Evolutionary conservation across 2,329 filamentous ascomycete genomes (phyloP).

Genomic region (Corynespora cassiicola): DNA sequence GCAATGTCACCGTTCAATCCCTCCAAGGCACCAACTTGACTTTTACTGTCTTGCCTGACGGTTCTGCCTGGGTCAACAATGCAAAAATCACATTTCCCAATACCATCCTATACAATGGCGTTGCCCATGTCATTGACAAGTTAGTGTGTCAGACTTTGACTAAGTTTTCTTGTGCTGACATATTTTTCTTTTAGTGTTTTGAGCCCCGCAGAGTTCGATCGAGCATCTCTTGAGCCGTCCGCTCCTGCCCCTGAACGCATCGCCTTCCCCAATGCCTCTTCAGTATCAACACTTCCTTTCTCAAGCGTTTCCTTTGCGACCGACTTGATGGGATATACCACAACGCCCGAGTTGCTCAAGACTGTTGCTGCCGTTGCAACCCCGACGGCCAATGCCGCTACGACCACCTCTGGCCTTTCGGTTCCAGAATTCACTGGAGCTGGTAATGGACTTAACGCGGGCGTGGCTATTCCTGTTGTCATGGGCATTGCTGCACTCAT

Average conservation of each 20-base stretch:
- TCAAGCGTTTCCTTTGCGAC: slow-evolving; percentile 26
- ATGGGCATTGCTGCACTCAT: slow-evolving; percentile 12
- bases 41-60: slow-evolving; percentile 31
- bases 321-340: slow-evolving; percentile 29
- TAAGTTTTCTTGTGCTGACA: neutral
- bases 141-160: slow-evolving; percentile 5
- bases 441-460: slow-evolving; percentile 6
- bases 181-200: slow-evolving; percentile 16
- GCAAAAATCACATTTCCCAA: slow-evolving; percentile 29
- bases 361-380: slow-evolving; percentile 29
- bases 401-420: slow-evolving; percentile 7
- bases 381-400: slow-evolving; percentile 9
- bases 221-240: slow-evolving; percentile 21
- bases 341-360: slow-evolving; percentile 29
- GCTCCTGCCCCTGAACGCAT: slow-evolving; percentile 23
- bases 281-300: slow-evolving; percentile 23
- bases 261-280: slow-evolving; percentile 27
- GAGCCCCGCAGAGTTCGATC: slow-evolving; percentile 22
- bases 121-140: slow-evolving; percentile 33
- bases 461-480: slow-evolving; percentile 8
- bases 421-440: slow-evolving; percentile 11
- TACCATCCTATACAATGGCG: slow-evolving; percentile 31
- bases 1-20: slow-evolving; percentile 29
- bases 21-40: slow-evolving; percentile 26
- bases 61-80: slow-evolving; percentile 31